phyloP scores from a whole-genome alignment of 2,329 filamentous ascomycete species.

The Hypoxylon sp. region DNA sequence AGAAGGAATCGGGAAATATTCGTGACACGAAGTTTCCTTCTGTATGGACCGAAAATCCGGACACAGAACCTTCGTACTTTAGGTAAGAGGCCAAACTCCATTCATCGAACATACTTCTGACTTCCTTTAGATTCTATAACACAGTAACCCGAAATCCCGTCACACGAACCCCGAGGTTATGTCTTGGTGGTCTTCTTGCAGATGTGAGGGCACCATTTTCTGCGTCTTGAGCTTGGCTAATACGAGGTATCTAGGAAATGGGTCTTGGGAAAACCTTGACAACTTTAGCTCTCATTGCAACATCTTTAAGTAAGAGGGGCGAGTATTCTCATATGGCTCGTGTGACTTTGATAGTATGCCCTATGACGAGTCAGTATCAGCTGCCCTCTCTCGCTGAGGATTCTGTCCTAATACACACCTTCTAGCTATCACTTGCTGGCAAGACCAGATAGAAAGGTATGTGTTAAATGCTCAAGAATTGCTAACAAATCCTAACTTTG shows the following conservation, averaged over 20 bases:
- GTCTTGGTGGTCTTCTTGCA: slow-evolving; percentile 36
- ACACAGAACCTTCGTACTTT: not conserved
- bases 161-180: slow-evolving; percentile 18
- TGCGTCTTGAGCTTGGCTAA: slow-evolving; percentile 6
- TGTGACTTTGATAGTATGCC: slow-evolving; percentile 29
- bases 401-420: not conserved
- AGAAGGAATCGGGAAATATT: slow-evolving; percentile 34
- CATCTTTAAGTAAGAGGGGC: slow-evolving; percentile 2
- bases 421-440: slow-evolving; percentile 29
- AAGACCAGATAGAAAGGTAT: slow-evolving; percentile 33
- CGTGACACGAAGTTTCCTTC: slow-evolving; percentile 28
- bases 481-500: not conserved
- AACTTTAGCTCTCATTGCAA: slow-evolving; percentile 27
- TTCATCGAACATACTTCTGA: slow-evolving; percentile 7
- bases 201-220: slow-evolving; percentile 19
- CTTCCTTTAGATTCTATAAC: slow-evolving; percentile 26
- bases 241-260: slow-evolving; percentile 22
- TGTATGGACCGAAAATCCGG: slow-evolving; percentile 19
- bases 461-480: not conserved
- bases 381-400: not conserved
- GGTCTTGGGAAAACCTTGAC: slow-evolving; percentile 37
- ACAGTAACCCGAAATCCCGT: slow-evolving; percentile 14
- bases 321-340: not conserved
- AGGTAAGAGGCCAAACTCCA: slow-evolving; percentile 6
- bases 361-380: slow-evolving; percentile 25